A percentile compares a stretch with the other conserved stretches of the same genome.
phyloP scores from a whole-genome alignment of 208 protist species.

The Vickermania spadyakhi region DNA sequence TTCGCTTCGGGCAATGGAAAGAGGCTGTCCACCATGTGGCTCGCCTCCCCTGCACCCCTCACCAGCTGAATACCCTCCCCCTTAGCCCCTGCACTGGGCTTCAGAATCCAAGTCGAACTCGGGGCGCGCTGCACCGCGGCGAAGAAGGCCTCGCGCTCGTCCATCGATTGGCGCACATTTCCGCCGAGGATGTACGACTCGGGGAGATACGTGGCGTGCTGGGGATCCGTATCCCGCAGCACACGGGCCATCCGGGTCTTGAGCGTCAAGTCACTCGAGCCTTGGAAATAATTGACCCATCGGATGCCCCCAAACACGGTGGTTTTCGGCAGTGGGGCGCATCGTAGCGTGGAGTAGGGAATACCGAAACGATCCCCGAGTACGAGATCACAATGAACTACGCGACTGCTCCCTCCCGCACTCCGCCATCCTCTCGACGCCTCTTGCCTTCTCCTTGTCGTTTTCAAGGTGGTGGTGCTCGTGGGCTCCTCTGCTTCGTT shows the following conservation, averaged over 20 bases:
- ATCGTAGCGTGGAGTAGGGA: slow-evolving; percentile 59
- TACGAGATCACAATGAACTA: slow-evolving; percentile 36
- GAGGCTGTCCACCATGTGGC: slow-evolving; percentile 29
- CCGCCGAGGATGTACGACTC: slow-evolving; percentile 66
- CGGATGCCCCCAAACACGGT: slow-evolving; percentile 51
- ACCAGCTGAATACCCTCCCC: slow-evolving; percentile 64
- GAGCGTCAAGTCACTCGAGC: slow-evolving; percentile 71
- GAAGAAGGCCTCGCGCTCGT: slow-evolving; percentile 43
- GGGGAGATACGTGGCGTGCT: slow-evolving; percentile 47
- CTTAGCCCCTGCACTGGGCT: slow-evolving; percentile 73
- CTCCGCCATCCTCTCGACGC: too few relatives aligned
- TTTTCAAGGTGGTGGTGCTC: too few relatives aligned
- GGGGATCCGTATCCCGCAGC: slow-evolving; percentile 31
- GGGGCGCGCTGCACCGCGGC: slow-evolving; percentile 7
- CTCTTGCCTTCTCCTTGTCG: too few relatives aligned
- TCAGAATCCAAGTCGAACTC: slow-evolving; percentile 73
- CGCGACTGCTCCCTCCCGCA: too few relatives aligned
- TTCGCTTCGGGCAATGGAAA: too few relatives aligned
- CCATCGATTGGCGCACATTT: slow-evolving; percentile 31
- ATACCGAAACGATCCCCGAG: slow-evolving; percentile 80
- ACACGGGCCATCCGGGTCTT: slow-evolving; percentile 69
- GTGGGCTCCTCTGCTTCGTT: too few relatives aligned
- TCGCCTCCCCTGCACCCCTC: slow-evolving; percentile 16
- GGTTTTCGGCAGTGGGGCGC: slow-evolving; percentile 30
- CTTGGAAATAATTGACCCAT: slow-evolving; percentile 87